Percentiles rank a stretch among this genome's conserved stretches.
Conservation (phyloP, 139 green algal genomes). For the Ulvella scutata region DNA sequence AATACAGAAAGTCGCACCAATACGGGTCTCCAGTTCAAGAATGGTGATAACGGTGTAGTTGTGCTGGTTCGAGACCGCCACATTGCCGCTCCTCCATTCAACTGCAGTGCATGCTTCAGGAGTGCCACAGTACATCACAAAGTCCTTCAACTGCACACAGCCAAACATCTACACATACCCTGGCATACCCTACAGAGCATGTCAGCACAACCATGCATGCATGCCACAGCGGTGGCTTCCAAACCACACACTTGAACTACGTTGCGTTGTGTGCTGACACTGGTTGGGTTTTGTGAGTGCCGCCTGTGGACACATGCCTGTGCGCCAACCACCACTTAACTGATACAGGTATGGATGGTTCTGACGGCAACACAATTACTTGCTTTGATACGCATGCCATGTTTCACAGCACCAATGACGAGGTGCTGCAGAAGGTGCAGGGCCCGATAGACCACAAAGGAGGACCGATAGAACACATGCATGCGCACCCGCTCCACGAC, state of each 20-base stretch:
- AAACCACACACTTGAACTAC: neutral
- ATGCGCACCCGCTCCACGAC: neutral
- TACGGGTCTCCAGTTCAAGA: neutral
- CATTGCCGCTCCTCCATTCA: neutral
- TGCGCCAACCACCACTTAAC: neutral
- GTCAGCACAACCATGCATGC: neutral
- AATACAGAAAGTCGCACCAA: too few relatives aligned
- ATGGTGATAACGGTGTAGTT: neutral
- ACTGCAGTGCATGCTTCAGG: neutral
- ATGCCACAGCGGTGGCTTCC: neutral
- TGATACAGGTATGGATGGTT: neutral
- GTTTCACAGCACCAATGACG: neutral
- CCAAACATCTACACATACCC: neutral
- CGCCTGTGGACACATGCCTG: neutral
- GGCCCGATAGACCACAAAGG: neutral
- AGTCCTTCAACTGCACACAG: neutral
- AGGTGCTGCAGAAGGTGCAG: neutral
- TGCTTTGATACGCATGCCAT: neutral
- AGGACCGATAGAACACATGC: neutral
- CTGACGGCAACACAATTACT: neutral
- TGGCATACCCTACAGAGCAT: neutral
- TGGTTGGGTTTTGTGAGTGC: too few relatives aligned
- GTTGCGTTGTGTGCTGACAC: neutral
- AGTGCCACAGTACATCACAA: neutral
- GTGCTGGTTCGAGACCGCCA: neutral